These are phyloP conservation scores for Monosporascus sp. DNA, from an alignment of 2,329 filamentous ascomycete genomes.

Conservation along the genomic window DNA sequence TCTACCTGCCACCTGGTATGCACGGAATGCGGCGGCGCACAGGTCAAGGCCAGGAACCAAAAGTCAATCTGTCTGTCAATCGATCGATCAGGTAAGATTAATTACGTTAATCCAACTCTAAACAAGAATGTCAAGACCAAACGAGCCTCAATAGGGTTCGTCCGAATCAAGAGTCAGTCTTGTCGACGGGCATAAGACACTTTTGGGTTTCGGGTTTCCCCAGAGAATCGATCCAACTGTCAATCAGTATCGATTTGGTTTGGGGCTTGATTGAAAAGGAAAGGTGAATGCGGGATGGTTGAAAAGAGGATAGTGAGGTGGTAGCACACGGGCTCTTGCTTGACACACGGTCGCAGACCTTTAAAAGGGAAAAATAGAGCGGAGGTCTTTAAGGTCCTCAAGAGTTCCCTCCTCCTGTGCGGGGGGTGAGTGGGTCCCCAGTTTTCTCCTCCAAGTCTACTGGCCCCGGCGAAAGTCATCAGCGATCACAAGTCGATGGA, in stretches of 20 bases:
- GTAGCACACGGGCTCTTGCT: conserved; percentile 40
- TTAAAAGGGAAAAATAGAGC: conserved; percentile 30
- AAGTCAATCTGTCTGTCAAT: neutral
- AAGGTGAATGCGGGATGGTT: conserved; percentile 43
- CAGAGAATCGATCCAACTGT: conserved; percentile 33
- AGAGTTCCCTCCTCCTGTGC: neutral
- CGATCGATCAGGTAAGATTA: neutral
- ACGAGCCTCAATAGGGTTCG: too few relatives aligned
- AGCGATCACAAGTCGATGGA: neutral
- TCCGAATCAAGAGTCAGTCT: neutral
- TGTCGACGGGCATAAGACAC: conserved; percentile 23
- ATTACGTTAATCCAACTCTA: neutral
- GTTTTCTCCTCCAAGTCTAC: neutral
- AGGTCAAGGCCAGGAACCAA: too few relatives aligned
- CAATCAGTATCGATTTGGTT: conserved; percentile 31
- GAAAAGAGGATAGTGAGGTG: conserved; percentile 47
- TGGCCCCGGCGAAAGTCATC: neutral
- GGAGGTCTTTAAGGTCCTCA: neutral
- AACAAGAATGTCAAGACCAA: neutral
- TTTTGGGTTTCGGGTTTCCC: conserved; percentile 33
- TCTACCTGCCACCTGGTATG: neutral
- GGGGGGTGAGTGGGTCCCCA: neutral
- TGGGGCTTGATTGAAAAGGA: conserved; percentile 39
- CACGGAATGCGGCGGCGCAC: neutral
- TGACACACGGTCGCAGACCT: conserved; percentile 36